Conservation (phyloP, 352 stramenopile genomes). For the Globisporangium irregulare region DNA sequence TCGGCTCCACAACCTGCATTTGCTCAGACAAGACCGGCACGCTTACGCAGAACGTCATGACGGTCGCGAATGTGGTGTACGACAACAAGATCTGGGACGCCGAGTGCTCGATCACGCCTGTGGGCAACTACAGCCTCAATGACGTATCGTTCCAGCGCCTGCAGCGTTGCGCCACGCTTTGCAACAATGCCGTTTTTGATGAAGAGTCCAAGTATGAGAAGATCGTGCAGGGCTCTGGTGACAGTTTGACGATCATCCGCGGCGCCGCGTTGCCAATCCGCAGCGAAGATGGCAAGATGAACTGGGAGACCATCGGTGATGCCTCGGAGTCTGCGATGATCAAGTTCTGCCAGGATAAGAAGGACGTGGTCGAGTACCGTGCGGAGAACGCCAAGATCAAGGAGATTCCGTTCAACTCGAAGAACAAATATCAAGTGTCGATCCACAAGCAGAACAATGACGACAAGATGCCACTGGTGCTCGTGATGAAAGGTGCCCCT, state of each 20-base stretch:
- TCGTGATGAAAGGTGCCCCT: constrained; percentile 96
- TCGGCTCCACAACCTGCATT: constrained; percentile 92
- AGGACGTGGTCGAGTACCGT: constrained; percentile 70
- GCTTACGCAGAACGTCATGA: constrained; percentile 95
- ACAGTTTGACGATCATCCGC: constrained; percentile 17
- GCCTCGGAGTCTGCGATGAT: constrained; percentile 84
- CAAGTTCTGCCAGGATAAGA: constrained; percentile 79
- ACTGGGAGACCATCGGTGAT: constrained; percentile 68
- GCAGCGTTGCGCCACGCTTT: constrained; percentile 83
- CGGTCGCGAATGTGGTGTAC: constrained; percentile 82
- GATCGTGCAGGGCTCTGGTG: constrained; percentile 18
- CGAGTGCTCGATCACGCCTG: constrained; percentile 73
- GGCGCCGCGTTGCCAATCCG: constrained; percentile 16
- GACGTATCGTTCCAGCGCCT: constrained; percentile 59
- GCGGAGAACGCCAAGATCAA: constrained; percentile 70
- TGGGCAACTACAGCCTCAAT: constrained; percentile 48
- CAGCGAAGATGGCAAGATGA: constrained; percentile 16
- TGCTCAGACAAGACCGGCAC: constrained; percentile 96
- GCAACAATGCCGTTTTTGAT: constrained; percentile 89
- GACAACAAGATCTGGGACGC: constrained; percentile 67
- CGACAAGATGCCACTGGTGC: constrained; percentile 48
- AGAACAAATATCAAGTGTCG: constrained; percentile 86
- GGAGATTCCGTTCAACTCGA: constrained; percentile 83
- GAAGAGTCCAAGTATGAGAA: constrained; percentile 41
- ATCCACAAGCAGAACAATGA: constrained; percentile 82